phyloP scores from a whole-genome alignment of 305 asterid species.

The Solanum aculeatissimum region DNA sequence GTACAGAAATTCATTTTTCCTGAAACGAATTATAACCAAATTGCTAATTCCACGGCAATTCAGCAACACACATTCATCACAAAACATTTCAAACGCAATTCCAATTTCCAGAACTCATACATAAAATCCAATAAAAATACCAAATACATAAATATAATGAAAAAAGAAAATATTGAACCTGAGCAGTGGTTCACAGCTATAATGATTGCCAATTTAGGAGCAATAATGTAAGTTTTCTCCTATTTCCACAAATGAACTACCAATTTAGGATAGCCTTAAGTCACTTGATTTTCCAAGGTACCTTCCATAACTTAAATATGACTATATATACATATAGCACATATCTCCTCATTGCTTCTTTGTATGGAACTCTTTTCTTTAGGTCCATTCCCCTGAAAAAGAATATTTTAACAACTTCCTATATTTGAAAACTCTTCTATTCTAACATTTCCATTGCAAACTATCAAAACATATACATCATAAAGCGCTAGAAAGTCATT shows the following conservation, averaged over 20 bases:
- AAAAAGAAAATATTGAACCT: background rate
- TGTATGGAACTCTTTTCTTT: background rate
- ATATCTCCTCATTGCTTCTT: background rate
- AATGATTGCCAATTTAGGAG: background rate
- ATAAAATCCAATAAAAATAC: background rate
- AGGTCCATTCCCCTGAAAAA: background rate
- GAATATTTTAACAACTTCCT: background rate
- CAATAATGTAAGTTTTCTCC: background rate
- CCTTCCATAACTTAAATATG: background rate
- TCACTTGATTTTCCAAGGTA: background rate
- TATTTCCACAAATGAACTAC: background rate
- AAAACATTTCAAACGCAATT: background rate
- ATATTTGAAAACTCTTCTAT: background rate
- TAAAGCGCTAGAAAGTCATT: background rate
- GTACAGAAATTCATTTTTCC: background rate
- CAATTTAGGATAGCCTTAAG: background rate
- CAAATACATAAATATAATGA: background rate
- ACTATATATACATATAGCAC: background rate
- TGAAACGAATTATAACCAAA: background rate
- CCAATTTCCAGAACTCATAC: background rate
- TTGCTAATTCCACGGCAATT: background rate
- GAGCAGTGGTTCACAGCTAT: background rate
- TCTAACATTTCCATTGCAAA: background rate
- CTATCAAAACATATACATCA: background rate
- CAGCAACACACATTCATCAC: background rate